These are phyloP conservation scores for Moringa oleifera DNA, from an alignment of 345 rosid genomes.

Conservation along the genomic window DNA sequence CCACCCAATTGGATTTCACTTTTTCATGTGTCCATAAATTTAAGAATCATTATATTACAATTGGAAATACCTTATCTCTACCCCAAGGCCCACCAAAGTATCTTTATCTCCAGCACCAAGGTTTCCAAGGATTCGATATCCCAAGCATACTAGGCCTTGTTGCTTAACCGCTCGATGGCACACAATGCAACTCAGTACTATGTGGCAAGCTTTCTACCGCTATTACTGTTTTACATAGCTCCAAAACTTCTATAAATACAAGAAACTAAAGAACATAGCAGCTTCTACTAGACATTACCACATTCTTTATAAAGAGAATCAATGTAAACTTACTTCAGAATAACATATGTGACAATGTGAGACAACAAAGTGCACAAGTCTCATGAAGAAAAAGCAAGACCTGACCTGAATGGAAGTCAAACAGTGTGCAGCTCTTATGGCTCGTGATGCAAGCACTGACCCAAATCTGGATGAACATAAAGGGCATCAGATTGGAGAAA, in stretches of 20 bases:
- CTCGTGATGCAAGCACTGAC: slow-evolving; percentile 58
- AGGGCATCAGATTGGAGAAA: slow-evolving; percentile 3
- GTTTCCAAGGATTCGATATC: background rate
- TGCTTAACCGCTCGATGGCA: background rate
- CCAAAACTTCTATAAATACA: too few relatives aligned
- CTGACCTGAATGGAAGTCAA: slow-evolving; percentile 68
- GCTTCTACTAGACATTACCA: too few relatives aligned
- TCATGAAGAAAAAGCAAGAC: background rate
- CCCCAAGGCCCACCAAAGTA: background rate
- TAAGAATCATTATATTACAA: background rate
- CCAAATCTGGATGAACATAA: slow-evolving; percentile 43
- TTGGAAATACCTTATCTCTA: background rate
- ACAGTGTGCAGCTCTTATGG: slow-evolving; percentile 71
- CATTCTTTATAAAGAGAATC: background rate
- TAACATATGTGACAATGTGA: background rate
- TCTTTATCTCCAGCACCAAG: background rate
- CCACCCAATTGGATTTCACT: background rate
- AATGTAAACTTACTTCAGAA: background rate
- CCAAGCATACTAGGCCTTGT: background rate
- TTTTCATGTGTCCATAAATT: background rate
- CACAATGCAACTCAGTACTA: background rate
- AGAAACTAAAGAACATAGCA: background rate
- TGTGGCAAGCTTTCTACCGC: too few relatives aligned
- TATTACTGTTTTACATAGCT: too few relatives aligned
- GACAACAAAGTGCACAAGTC: background rate